phyloP scores from a whole-genome alignment of 2,329 filamentous ascomycete genomes.

The Tolypocladium ovalisporum region DNA sequence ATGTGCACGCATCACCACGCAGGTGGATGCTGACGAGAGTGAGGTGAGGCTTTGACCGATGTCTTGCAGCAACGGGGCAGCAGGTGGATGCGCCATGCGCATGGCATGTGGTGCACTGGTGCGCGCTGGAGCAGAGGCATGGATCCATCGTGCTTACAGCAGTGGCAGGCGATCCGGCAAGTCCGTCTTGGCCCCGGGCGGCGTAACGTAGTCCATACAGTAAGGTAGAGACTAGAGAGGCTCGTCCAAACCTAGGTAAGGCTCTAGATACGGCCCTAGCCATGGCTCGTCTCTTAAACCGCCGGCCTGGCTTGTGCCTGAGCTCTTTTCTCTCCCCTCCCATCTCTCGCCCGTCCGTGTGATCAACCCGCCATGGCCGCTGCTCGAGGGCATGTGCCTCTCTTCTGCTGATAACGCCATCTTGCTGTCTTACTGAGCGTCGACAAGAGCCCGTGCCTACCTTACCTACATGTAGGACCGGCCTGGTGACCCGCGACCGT shows the following conservation, averaged over 20 bases:
- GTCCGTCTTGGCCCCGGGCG: not conserved
- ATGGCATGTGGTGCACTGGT: not conserved
- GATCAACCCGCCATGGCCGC: conserved; percentile 3
- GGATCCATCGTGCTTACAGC: too few relatives aligned
- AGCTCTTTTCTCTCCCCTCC: not conserved
- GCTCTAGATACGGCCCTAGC: too few relatives aligned
- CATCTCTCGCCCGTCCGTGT: conserved; percentile 1
- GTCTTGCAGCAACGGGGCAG: not conserved
- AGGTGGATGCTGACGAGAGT: not conserved
- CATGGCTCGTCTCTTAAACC: not conserved
- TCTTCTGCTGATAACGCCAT: not conserved
- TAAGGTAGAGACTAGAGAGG: too few relatives aligned
- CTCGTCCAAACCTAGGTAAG: too few relatives aligned
- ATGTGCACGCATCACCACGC: not conserved
- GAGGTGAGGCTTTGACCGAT: not conserved
- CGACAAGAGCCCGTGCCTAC: too few relatives aligned
- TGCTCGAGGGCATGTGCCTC: conserved; percentile 4
- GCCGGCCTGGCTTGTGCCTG: not conserved
- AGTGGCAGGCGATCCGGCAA: not conserved
- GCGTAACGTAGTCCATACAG: too few relatives aligned
- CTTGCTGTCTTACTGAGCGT: not conserved
- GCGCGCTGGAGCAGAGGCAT: not conserved
- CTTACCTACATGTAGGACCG: too few relatives aligned
- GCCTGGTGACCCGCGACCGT: conserved; percentile 6
- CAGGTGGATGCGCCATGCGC: not conserved